Conservation (phyloP, 495 filamentous ascomycete genomes). For the Paragyromitra xinjiangensis region DNA sequence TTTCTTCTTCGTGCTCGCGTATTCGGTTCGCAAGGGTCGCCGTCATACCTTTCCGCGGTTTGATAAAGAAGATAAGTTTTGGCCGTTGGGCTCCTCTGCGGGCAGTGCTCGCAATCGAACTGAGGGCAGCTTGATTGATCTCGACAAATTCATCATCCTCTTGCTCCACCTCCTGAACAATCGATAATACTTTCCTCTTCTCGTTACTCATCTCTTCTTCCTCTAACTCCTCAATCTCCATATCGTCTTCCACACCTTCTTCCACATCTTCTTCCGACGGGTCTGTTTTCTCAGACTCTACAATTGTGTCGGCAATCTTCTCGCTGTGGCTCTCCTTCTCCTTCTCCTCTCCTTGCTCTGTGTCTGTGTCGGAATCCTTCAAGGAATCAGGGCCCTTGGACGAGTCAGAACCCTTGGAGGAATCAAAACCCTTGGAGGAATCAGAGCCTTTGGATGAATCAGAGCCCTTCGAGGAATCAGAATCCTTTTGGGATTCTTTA, state of each 20-base stretch:
- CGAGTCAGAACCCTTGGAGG: too few relatives aligned
- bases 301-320: conserved; percentile 1
- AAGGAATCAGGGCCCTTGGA: too few relatives aligned
- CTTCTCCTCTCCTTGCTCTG: not conserved
- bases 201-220: conserved; percentile 4
- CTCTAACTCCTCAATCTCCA: conserved; percentile 13
- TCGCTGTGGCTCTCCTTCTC: conserved; percentile 12
- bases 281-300: conserved; percentile 10
- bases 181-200: conserved; percentile 16
- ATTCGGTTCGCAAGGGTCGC: conserved; percentile 39
- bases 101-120: conserved; percentile 42
- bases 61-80: conserved; percentile 57
- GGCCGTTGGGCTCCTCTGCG: conserved; percentile 43
- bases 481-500: not conserved
- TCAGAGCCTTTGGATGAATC: not conserved
- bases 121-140: conserved; percentile 35
- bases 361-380: not conserved
- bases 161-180: conserved; percentile 7
- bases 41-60: conserved; percentile 54
- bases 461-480: conserved; percentile 15
- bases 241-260: not conserved
- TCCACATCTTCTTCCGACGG: conserved; percentile 1
- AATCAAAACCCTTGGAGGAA: too few relatives aligned
- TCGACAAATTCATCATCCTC: conserved; percentile 42
- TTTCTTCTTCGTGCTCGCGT: conserved; percentile 45